Evolutionary conservation across 768 basidiomycete genomes (phyloP).

Genomic region (Amanita brunnescens): DNA sequence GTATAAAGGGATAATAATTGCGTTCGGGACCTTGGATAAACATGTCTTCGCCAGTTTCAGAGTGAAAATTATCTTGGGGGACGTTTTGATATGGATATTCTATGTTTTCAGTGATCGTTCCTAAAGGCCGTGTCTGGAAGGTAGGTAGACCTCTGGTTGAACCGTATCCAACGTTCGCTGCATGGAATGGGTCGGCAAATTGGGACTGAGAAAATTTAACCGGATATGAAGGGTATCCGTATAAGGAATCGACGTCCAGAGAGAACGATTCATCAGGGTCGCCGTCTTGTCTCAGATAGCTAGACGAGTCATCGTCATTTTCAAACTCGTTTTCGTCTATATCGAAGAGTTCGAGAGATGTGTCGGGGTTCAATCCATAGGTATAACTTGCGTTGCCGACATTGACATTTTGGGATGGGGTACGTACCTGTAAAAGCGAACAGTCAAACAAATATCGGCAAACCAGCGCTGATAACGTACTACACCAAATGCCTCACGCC

Average conservation of each 20-base stretch:
- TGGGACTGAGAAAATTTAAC: slow-evolving; percentile 15
- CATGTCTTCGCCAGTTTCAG: slow-evolving; percentile 4
- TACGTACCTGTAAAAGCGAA: slow-evolving; percentile 21
- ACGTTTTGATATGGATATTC: slow-evolving; percentile 35
- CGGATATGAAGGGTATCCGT: slow-evolving; percentile 28
- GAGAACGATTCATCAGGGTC: slow-evolving; percentile 30
- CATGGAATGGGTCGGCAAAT: slow-evolving; percentile 36
- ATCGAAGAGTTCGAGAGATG: slow-evolving; percentile 55
- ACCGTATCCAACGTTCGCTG: not conserved
- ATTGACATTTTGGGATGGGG: slow-evolving; percentile 21
- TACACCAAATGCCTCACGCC: slow-evolving; percentile 34
- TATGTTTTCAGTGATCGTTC: slow-evolving; percentile 30
- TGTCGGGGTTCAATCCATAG: slow-evolving; percentile 29
- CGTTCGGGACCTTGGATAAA: slow-evolving; percentile 11
- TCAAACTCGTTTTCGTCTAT: slow-evolving; percentile 68
- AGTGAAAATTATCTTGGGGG: slow-evolving; percentile 1
- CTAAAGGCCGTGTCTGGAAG: slow-evolving; percentile 17
- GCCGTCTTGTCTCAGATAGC: slow-evolving; percentile 24
- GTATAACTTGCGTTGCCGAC: slow-evolving; percentile 22
- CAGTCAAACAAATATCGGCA: slow-evolving; percentile 11
- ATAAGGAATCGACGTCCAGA: slow-evolving; percentile 21
- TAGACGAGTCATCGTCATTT: slow-evolving; percentile 24
- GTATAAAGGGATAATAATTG: slow-evolving; percentile 7
- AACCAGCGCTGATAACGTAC: slow-evolving; percentile 25
- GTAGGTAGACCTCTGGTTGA: slow-evolving; percentile 15